These are phyloP conservation scores for Lathyrus oleraceus DNA, from an alignment of 306 rosid species.

Conservation along the genomic window DNA sequence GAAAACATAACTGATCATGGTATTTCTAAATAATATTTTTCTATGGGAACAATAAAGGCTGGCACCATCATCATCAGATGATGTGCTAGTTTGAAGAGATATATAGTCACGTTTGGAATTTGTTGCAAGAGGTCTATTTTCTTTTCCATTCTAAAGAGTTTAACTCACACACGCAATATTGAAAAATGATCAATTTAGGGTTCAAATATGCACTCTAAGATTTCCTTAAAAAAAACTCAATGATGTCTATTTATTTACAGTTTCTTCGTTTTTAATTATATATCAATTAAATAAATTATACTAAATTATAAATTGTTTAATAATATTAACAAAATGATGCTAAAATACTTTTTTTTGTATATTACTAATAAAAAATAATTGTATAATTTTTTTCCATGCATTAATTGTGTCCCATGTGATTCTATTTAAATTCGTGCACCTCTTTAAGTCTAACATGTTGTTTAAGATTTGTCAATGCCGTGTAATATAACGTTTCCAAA, in stretches of 20 bases:
- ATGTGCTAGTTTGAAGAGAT: background rate
- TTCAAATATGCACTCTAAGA: background rate
- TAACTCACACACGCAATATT: no score
- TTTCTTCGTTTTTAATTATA: background rate
- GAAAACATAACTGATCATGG: no score
- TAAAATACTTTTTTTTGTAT: no score
- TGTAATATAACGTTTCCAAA: constrained; percentile 32
- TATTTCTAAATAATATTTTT: no score
- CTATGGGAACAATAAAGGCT: no score
- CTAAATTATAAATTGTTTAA: no score
- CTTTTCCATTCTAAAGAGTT: no score
- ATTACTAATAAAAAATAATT: no score
- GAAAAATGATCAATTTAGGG: background rate
- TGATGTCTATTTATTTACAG: background rate
- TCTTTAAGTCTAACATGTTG: background rate
- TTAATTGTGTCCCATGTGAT: constrained; percentile 44
- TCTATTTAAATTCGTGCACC: constrained; percentile 21
- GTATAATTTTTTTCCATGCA: background rate
- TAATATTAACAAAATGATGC: no score
- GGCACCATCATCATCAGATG: no score
- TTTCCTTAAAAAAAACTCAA: no score
- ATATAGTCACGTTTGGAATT: background rate
- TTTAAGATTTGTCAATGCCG: constrained; percentile 41
- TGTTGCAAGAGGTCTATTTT: background rate
- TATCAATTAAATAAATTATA: no score